Conservation (phyloP, 2,329 filamentous ascomycete genomes). For the Cordyceps farinosa region DNA sequence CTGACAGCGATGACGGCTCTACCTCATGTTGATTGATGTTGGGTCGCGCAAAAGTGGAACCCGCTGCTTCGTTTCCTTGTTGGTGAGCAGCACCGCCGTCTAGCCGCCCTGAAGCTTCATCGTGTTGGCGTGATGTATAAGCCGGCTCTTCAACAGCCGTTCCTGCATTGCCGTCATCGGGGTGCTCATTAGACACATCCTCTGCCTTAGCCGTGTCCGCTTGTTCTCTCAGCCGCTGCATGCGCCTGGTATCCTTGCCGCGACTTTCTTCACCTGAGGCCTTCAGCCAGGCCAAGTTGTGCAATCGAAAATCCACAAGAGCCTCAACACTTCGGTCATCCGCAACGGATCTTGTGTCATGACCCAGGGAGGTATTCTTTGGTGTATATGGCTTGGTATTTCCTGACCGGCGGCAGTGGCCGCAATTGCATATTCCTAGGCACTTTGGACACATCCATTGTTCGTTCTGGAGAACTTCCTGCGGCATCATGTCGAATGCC, state of each 20-base stretch:
- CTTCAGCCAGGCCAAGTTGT: conserved; percentile 81
- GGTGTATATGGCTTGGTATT: conserved; percentile 79
- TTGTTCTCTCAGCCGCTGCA: conserved; percentile 53
- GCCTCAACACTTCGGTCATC: conserved; percentile 88
- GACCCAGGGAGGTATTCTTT: conserved; percentile 81
- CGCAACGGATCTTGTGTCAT: conserved; percentile 85
- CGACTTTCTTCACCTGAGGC: conserved; percentile 55
- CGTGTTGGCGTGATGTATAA: conserved; percentile 12
- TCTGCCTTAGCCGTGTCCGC: conserved; percentile 57
- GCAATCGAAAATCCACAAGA: conserved; percentile 84
- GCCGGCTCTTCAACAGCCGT: neutral
- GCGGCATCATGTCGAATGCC: conserved; percentile 86
- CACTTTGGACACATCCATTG: conserved; percentile 90
- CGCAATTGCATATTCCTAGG: conserved; percentile 81
- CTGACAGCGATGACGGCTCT: neutral
- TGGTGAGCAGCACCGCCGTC: neutral
- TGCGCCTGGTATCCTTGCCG: conserved; percentile 53
- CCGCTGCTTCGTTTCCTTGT: neutral
- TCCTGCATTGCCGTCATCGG: conserved; percentile 28
- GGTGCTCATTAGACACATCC: conserved; percentile 27
- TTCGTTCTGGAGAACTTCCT: conserved; percentile 73
- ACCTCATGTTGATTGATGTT: neutral
- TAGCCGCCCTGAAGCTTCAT: neutral
- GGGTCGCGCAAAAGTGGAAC: neutral
- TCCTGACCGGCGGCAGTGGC: conserved; percentile 62